Evolutionary conservation across 257 asterid species (phyloP).

Genomic region (Salvia splendens): DNA sequence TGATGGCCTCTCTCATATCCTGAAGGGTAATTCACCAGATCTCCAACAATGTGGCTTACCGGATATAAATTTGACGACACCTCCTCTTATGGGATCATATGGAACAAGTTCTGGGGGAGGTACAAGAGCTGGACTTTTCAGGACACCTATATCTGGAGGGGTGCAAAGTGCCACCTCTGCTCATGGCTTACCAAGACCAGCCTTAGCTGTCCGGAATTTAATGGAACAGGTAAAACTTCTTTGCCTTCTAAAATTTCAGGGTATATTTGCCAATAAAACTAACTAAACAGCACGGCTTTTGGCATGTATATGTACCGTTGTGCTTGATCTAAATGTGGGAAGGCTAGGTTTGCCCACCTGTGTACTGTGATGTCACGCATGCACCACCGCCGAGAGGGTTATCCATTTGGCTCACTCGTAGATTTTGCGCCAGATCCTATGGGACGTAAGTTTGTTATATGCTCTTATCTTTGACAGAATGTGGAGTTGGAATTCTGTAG

Average conservation of each 20-base stretch:
- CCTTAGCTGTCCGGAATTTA: slow-evolving; percentile 93
- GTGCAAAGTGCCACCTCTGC: slow-evolving; percentile 99
- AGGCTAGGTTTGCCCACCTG: slow-evolving; percentile 98
- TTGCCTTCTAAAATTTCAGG: not conserved
- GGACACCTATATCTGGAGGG: slow-evolving; percentile 98
- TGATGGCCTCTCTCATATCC: slow-evolving; percentile 65
- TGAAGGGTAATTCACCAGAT: slow-evolving; percentile 68
- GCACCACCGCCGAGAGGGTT: slow-evolving; percentile 97
- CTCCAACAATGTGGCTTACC: slow-evolving; percentile 40
- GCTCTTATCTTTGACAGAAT: slow-evolving; percentile 13
- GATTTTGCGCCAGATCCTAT: slow-evolving; percentile 91
- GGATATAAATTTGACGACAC: slow-evolving; percentile 42
- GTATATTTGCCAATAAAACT: not conserved
- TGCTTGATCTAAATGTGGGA: slow-evolving; percentile 32
- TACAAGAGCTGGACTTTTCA: slow-evolving; percentile 90
- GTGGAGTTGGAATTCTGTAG: slow-evolving; percentile 2
- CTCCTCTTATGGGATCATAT: slow-evolving; percentile 47
- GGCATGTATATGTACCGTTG: slow-evolving; percentile 22
- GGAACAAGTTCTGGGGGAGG: slow-evolving; percentile 64
- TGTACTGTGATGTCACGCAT: slow-evolving; percentile 95
- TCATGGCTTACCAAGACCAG: slow-evolving; percentile 92
- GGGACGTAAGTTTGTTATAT: slow-evolving; percentile 58
- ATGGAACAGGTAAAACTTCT: slow-evolving; percentile 82
- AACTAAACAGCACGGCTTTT: slow-evolving; percentile 22
- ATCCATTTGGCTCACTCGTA: slow-evolving; percentile 97